These are phyloP conservation scores for Heterococcus sp. DNA, from an alignment of 108 stramenopile species.

Conservation along the genomic window DNA sequence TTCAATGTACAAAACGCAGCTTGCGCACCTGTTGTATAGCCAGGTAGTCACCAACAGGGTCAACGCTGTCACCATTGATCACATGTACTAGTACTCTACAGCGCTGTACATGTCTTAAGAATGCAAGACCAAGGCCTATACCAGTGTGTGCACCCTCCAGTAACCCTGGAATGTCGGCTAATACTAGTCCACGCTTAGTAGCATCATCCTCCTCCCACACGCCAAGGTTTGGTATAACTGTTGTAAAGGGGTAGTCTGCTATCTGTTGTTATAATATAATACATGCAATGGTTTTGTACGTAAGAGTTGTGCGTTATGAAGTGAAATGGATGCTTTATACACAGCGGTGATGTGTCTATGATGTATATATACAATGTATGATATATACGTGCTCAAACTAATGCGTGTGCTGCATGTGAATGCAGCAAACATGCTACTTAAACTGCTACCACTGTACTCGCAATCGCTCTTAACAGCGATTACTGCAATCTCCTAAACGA, in stretches of 20 bases:
- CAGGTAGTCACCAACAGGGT: constrained; percentile 83
- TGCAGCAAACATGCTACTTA: too few species aligned
- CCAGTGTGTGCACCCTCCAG: constrained; percentile 38
- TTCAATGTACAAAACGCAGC: background rate
- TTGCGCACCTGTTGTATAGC: constrained; percentile 67
- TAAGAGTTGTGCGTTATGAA: too few species aligned
- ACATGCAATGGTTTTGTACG: too few species aligned
- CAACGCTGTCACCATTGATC: constrained; percentile 83
- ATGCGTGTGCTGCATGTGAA: too few species aligned
- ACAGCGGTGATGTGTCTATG: too few species aligned
- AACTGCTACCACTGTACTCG: too few species aligned
- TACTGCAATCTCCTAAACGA: too few species aligned
- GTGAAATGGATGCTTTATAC: too few species aligned
- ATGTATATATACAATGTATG: too few species aligned
- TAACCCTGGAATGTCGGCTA: constrained; percentile 47
- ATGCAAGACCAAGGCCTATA: constrained; percentile 38
- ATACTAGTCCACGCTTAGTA: background rate
- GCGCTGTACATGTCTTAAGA: constrained; percentile 43
- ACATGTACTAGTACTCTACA: constrained; percentile 89
- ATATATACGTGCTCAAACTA: too few species aligned
- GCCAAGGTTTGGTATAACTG: constrained; percentile 91
- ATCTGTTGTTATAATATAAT: constrained; percentile 59
- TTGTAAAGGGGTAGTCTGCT: constrained; percentile 97
- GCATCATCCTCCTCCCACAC: constrained; percentile 35
- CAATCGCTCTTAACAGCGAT: too few species aligned